These are phyloP conservation scores for Lolium multiflorum DNA, from an alignment of 176 grass and related monocot species.

Conservation along the genomic window DNA sequence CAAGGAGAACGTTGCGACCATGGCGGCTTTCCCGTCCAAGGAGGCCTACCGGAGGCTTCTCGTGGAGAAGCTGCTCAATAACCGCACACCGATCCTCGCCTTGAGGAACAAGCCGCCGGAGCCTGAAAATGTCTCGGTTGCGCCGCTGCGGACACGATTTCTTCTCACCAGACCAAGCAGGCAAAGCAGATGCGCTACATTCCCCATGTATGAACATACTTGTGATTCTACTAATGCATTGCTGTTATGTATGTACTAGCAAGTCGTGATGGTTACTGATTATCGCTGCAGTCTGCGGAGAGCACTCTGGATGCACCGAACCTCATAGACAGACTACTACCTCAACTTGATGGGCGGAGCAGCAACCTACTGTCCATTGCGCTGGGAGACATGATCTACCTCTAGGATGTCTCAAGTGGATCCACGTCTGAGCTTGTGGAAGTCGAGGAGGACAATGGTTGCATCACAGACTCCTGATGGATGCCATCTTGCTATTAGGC, in stretches of 20 bases:
- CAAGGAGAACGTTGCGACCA: slow-evolving; percentile 58
- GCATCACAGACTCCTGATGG: slow-evolving; percentile 73
- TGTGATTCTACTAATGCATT: not conserved
- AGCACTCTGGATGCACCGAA: slow-evolving; percentile 70
- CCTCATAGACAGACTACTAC: slow-evolving; percentile 74
- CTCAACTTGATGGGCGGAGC: slow-evolving; percentile 70
- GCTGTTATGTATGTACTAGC: not conserved
- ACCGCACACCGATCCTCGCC: slow-evolving; percentile 63
- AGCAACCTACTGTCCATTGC: slow-evolving; percentile 72
- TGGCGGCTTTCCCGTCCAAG: slow-evolving; percentile 54
- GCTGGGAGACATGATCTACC: slow-evolving; percentile 60
- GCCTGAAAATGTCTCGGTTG: slow-evolving; percentile 43
- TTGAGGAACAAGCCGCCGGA: slow-evolving; percentile 72
- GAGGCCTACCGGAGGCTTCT: slow-evolving; percentile 70
- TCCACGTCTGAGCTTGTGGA: slow-evolving; percentile 70
- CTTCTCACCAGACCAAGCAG: slow-evolving; percentile 49
- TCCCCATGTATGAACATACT: slow-evolving; percentile 48
- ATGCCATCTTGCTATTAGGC: slow-evolving; percentile 54
- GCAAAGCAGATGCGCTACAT: slow-evolving; percentile 64
- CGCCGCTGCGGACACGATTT: slow-evolving; percentile 16
- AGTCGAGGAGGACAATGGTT: slow-evolving; percentile 59
- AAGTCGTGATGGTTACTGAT: slow-evolving; percentile 23
- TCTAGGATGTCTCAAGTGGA: slow-evolving; percentile 61
- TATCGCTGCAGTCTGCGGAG: slow-evolving; percentile 58
- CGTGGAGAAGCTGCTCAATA: slow-evolving; percentile 70